Evolutionary conservation across 345 rosid species (phyloP).

Genomic region (Durio zibethinus): DNA sequence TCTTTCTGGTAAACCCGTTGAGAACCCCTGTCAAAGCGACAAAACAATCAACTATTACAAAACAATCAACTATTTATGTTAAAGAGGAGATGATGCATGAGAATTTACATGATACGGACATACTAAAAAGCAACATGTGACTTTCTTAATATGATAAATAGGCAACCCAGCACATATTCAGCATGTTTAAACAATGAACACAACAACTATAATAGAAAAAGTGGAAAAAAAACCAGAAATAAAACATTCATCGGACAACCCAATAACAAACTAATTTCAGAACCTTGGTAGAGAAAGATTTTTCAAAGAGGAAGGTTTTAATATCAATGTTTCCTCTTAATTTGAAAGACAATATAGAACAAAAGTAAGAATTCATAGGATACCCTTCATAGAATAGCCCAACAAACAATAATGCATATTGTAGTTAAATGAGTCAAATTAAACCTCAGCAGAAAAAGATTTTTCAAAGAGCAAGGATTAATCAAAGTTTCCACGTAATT

Average conservation of each 20-base stretch:
- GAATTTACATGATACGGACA: background rate
- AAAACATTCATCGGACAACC: background rate
- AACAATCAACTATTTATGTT: background rate
- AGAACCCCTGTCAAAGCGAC: constrained; percentile 67
- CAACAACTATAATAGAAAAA: background rate
- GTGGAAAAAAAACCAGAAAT: background rate
- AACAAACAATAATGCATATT: background rate
- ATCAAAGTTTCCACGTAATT: background rate
- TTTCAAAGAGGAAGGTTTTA: background rate
- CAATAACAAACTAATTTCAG: background rate
- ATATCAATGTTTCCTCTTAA: background rate
- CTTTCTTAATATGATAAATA: background rate
- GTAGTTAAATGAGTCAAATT: background rate
- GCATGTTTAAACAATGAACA: background rate
- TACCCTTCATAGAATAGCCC: background rate
- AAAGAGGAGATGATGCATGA: background rate
- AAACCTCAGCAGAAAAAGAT: background rate
- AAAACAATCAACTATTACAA: constrained; percentile 12
- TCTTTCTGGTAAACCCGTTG: constrained; percentile 95
- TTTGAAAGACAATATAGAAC: background rate
- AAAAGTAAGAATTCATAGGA: background rate
- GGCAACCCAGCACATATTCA: background rate
- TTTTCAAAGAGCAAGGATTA: background rate
- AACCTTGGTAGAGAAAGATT: background rate
- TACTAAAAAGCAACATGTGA: background rate